A percentile compares a stretch with the other conserved stretches of the same genome.
These are phyloP conservation scores for Chaetoscypha palmicola DNA, from an alignment of 2,329 filamentous ascomycete species.

Conservation along the genomic window DNA sequence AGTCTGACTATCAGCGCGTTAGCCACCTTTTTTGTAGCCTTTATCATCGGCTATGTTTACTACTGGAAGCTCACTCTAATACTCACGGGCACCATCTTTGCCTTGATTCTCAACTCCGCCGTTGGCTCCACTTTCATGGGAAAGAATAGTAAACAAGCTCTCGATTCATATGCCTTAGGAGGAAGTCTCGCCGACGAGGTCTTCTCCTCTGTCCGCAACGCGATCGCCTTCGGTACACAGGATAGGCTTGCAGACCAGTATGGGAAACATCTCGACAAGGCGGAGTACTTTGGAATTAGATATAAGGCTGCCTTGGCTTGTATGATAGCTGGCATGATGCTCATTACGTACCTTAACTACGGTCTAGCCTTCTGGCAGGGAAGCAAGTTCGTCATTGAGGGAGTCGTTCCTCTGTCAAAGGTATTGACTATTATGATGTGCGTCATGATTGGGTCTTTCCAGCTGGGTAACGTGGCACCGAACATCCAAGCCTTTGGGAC, in stretches of 20 bases:
- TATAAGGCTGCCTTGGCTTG: conserved; percentile 64
- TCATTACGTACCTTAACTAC: conserved; percentile 79
- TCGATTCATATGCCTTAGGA: conserved; percentile 74
- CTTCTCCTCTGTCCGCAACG: conserved; percentile 85
- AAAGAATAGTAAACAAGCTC: conserved; percentile 70
- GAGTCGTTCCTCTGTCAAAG: conserved; percentile 57
- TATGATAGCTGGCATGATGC: conserved; percentile 81
- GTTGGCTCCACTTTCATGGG: conserved; percentile 66
- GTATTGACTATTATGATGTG: conserved; percentile 83
- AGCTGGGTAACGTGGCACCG: conserved; percentile 78
- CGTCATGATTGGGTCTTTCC: conserved; percentile 89
- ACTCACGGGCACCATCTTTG: conserved; percentile 71
- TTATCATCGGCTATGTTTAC: conserved; percentile 82
- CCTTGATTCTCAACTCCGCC: conserved; percentile 70
- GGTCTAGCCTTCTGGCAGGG: conserved; percentile 86
- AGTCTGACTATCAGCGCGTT: conserved; percentile 67
- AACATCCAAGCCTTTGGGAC: conserved; percentile 82
- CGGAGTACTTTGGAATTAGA: conserved; percentile 69
- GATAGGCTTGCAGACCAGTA: conserved; percentile 86
- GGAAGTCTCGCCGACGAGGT: conserved; percentile 92
- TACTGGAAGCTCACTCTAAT: conserved; percentile 94
- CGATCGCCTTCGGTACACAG: conserved; percentile 88
- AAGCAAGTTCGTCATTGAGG: conserved; percentile 62
- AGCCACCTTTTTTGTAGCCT: conserved; percentile 80
- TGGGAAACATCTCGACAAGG: conserved; percentile 63